Base-by-base conservation (phyloP, 768 basidiomycete species). In the Leccinum incarnatum region DNA sequence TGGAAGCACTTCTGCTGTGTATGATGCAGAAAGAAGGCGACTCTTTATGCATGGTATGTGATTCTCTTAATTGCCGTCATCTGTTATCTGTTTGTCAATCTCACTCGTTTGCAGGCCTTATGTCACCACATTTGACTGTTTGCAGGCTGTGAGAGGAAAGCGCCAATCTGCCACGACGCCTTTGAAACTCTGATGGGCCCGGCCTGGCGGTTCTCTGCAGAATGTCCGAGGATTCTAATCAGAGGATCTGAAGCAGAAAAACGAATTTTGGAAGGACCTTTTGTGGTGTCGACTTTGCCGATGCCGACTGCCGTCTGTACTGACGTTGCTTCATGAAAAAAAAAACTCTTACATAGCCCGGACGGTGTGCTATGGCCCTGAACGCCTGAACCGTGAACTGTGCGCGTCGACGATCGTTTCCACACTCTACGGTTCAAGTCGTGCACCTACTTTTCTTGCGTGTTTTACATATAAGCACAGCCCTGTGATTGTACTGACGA, bases 1-100 rank as follows among this genome's bases (percentile, higher is more conserved):
- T 15, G 84, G 80, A 7, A 74, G 78, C 36, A 91, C 89, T 2
- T 75, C 80, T 2, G 86, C 73, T 3, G 84, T 76, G 15, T 80
- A 85, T 63, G 86, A 88, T 64, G 69, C 79, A 2, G 63, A 78
- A 62, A 75, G 83, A 51, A 70, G 73, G 19, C 75, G 65, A 36
- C 65, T 90, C 19, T 90, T 82, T 69, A 66, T 89, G 60, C 81
- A 83, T 64, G 87, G 88, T 86, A 67, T 57, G 78, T 63, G 15
- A 48, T 51, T 30, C 9, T 29, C 48, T 21, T 45, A 56, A 59
- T 60, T 59, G 4, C 53, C 51, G 55, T 49, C 17, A 17, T 42
- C 7, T 57, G 53, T 50, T 54, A 17, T 19, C 29, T 32, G n/a
- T 48, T 48, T 48, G 51, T 23, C n/a, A 56, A 34, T 62, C 29